A percentile compares a stretch with the other conserved stretches of the same genome.
Conservation (phyloP, 2,329 filamentous ascomycete species). For the Aspergillus jensenii region DNA sequence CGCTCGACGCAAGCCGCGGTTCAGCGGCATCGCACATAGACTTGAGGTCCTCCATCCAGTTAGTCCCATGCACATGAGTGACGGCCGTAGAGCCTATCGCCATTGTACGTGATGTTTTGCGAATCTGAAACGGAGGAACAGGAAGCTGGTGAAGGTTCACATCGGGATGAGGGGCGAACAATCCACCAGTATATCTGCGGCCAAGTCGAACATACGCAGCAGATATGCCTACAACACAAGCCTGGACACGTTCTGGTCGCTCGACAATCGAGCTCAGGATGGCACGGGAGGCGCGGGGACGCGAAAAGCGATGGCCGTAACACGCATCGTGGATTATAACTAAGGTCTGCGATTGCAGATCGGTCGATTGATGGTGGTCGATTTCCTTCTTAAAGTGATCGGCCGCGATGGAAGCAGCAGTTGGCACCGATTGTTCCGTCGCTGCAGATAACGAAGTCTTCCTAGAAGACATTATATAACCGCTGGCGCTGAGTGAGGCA, state of each 20-base stretch:
- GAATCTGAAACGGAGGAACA: slow-evolving; percentile 76
- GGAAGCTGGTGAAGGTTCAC: slow-evolving; percentile 56
- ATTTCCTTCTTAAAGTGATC: slow-evolving; percentile 71
- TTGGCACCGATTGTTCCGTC: slow-evolving; percentile 32
- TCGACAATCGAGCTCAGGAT: slow-evolving; percentile 83
- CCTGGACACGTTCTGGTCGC: slow-evolving; percentile 85
- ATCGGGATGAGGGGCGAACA: slow-evolving; percentile 65
- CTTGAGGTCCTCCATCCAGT: slow-evolving; percentile 92
- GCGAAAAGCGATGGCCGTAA: slow-evolving; percentile 88
- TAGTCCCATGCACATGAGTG: slow-evolving; percentile 83
- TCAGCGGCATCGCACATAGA: slow-evolving; percentile 81
- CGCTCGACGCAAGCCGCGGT: slow-evolving; percentile 70
- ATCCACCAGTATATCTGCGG: slow-evolving; percentile 71
- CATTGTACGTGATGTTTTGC: slow-evolving; percentile 72
- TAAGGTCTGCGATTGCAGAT: slow-evolving; percentile 59
- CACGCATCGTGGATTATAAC: slow-evolving; percentile 91
- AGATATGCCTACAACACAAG: slow-evolving; percentile 76
- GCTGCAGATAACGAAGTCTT: slow-evolving; percentile 23
- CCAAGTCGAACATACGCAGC: slow-evolving; percentile 90
- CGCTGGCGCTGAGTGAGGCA: slow-evolving; percentile 1
- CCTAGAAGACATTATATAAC: slow-evolving; percentile 27
- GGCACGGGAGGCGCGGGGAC: slow-evolving; percentile 72
- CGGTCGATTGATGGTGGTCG: slow-evolving; percentile 55
- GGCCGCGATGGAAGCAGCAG: slow-evolving; percentile 61
- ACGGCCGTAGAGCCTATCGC: slow-evolving; percentile 73